A percentile compares a stretch with the other conserved stretches of the same genome.
phyloP scores from a whole-genome alignment of 2,329 filamentous ascomycete species.

The Chalara sp. region DNA sequence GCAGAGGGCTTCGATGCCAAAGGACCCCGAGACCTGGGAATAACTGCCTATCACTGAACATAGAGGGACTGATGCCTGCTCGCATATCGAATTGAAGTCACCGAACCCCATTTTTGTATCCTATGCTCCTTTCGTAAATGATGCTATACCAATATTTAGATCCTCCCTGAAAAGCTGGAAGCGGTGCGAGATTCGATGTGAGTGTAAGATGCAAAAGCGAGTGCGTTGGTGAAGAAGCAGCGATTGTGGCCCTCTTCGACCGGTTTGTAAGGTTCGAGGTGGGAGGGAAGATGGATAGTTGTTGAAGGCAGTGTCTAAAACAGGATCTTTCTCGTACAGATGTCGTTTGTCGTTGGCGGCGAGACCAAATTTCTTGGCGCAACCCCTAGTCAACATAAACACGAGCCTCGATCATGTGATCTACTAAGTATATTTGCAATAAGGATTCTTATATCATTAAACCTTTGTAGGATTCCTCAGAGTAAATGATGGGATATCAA shows the following conservation, averaged over 20 bases:
- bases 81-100: constrained; percentile 82
- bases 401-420: too few relatives aligned
- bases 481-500: too few relatives aligned
- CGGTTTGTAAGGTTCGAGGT: constrained; percentile 2
- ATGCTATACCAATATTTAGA: too few relatives aligned
- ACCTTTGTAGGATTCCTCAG: too few relatives aligned
- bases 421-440: too few relatives aligned
- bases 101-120: constrained; percentile 67
- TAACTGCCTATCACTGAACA: constrained; percentile 79
- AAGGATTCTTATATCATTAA: too few relatives aligned
- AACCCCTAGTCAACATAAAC: not conserved
- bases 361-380: not conserved
- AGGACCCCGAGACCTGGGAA: constrained; percentile 57
- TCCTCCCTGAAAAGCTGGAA: too few relatives aligned
- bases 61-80: constrained; percentile 75
- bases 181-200: too few relatives aligned
- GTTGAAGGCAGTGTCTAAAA: not conserved
- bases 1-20: constrained; percentile 82
- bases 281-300: constrained; percentile 6
- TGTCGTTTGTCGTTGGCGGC: not conserved
- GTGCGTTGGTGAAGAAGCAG: constrained; percentile 6
- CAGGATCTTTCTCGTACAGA: not conserved
- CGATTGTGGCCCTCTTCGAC: constrained; percentile 8
- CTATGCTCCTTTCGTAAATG: constrained; percentile 2
- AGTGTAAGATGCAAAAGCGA: not conserved